Evolutionary conservation across 306 rosid species (phyloP), one percentile per base, ranked within the genome.

Genomic region (Lathyrus aphaca): DNA sequence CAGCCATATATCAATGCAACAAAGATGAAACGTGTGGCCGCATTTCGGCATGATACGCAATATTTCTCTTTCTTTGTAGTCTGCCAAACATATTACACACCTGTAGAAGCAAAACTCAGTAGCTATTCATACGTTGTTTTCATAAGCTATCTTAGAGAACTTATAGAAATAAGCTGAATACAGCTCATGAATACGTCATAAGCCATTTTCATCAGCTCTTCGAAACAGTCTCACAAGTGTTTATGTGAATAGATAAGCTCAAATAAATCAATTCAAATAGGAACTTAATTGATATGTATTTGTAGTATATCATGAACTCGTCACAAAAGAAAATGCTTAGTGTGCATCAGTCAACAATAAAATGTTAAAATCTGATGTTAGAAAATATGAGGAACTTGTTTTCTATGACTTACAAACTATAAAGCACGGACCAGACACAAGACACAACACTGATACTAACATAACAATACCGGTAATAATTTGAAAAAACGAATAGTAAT

Each of bases 41-140:
- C 97, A 93, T 80, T 90, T 88, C 0, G 98, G 98, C 96, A 93
- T 93, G 76, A 90, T 93, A 70, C 97, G 86, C 61, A 93, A 29
- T 10, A 90, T 77, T 69, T 93, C 97, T 80, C 85, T 84, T 84
- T 90, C 98, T 82, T 87, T 89, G 81, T 93, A 93, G 39, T 93
- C 96, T 4, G 90, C 86, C 78, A 93, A 77, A 79, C 98, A 93
- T 77, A 93, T 93, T 71, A 95, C 88, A 79, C 97, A 93, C 85
- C 98, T 93, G 82, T 77, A 63, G 66, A 40, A 62, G 71, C 57
- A 84, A 74, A 74, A 55, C 9, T 6, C 39, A n/a, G n/a, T n/a
- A n/a, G n/a, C n/a, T n/a, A n/a, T n/a, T n/a, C n/a, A n/a, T n/a
- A n/a, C n/a, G n/a, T 4, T 51, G 57, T 51, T 51, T 51, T 19